Conservation (phyloP, 305 asterid genomes). For the Petunia hybrid region DNA sequence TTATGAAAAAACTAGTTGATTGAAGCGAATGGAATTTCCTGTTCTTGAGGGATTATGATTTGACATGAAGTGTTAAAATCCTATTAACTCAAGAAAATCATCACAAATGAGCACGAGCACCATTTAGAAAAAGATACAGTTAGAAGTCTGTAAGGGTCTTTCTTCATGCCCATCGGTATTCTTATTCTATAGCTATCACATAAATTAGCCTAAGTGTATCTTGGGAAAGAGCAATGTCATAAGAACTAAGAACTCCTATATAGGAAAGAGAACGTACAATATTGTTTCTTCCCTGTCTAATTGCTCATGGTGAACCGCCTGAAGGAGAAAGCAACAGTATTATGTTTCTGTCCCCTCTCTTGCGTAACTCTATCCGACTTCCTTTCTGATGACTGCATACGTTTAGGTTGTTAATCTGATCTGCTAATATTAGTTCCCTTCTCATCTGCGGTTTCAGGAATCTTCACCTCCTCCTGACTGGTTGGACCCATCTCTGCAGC, state of each 20-base stretch:
- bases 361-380: constrained; percentile 5
- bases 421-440: constrained; percentile 30
- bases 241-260: background rate
- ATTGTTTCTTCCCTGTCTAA: background rate
- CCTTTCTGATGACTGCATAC: background rate
- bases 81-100: constrained; percentile 21
- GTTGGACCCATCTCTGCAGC: constrained; percentile 80
- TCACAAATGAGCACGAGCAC: background rate
- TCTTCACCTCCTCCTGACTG: constrained; percentile 73
- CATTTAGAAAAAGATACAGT: background rate
- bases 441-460: constrained; percentile 59
- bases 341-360: constrained; percentile 15
- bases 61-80: background rate
- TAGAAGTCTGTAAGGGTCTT: background rate
- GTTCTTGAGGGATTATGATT: background rate
- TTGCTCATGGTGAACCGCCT: constrained; percentile 14
- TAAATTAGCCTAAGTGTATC: constrained; percentile 6
- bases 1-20: background rate
- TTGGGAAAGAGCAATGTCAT: background rate
- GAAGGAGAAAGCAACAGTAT: background rate
- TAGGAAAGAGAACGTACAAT: background rate
- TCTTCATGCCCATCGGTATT: background rate
- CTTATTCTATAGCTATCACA: background rate
- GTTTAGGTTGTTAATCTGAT: constrained; percentile 19
- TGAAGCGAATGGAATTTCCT: constrained; percentile 16